Conservation (phyloP, 1,284 basidiomycete genomes). For the Vanrija humicola region DNA sequence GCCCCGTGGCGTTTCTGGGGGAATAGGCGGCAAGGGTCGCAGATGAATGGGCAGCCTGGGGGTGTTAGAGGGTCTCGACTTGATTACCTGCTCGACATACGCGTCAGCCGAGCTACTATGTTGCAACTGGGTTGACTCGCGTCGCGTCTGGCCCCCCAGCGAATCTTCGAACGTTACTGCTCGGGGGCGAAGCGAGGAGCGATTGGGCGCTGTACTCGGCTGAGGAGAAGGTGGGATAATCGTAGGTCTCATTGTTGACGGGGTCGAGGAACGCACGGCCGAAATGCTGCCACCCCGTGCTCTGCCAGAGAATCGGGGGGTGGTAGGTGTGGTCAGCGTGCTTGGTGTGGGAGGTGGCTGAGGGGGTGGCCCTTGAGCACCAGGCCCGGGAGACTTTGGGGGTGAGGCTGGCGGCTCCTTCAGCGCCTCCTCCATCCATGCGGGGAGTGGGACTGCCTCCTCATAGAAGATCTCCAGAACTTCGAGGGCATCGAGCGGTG, state of each 20-base stretch:
- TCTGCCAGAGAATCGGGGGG: too few species aligned
- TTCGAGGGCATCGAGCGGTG: constrained; percentile 7
- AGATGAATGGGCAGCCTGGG: constrained; percentile 7
- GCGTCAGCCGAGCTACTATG: background rate
- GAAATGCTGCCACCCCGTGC: too few species aligned
- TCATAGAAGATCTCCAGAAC: constrained; percentile 13
- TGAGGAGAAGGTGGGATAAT: too few species aligned
- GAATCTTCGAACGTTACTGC: too few species aligned
- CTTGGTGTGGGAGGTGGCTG: constrained; percentile 9
- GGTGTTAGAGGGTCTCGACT: background rate
- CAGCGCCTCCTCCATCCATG: constrained; percentile 1
- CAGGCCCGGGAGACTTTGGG: background rate
- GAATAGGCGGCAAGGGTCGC: constrained; percentile 12
- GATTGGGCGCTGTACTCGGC: too few species aligned
- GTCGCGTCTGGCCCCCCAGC: too few species aligned
- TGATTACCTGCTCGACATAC: background rate
- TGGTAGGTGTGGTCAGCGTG: background rate
- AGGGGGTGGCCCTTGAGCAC: constrained; percentile 1
- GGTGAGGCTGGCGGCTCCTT: background rate
- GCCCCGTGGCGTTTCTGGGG: background rate
- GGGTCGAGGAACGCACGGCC: too few species aligned
- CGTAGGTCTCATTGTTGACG: too few species aligned
- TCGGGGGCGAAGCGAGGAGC: too few species aligned
- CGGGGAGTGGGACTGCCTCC: background rate
- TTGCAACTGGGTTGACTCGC: background rate